Base-by-base conservation (phyloP, 805 yeast species). In the Hanseniaspora clermontiae region DNA sequence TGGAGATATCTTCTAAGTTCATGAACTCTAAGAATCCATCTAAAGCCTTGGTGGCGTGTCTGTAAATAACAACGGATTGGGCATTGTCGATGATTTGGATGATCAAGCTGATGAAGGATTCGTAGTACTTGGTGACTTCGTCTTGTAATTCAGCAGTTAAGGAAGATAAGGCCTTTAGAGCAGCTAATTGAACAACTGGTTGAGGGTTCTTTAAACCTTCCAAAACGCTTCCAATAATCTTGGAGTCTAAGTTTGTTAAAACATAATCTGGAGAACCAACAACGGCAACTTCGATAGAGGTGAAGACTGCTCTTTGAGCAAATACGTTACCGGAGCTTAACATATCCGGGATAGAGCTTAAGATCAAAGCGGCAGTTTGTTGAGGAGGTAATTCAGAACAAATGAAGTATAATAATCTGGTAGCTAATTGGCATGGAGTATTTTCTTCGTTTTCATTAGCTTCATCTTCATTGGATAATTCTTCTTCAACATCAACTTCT, bases 241-340 rank as follows among this genome's bases (percentile, higher is more conserved):
- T 82, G 31, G 53, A 15, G 59, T 79, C 78, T 59, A 90, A 72
- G 66, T 89, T 91, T 49, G 84, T 77, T 49, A 89, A 78, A 64
- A 86, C 78, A 70, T 77, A 91, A 66, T 93, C 99, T 60, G 97
- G 97, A 43, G 97, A 91, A 68, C 97, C 98, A 60, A 85, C 79
- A 48, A 86, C 86, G 53, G 91, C 81, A 57, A 81, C 87, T 63
- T 95, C 88, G 60, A 93, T 73, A 37, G 95, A 79, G 63, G 87
- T 74, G 53, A 89, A 75, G 56, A 85, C 93, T 59, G 95, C 96
- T 73, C 96, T 82, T 74, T 95, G 82, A 72, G 85, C 88, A 61
- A 79, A 83, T 60, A 77, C 76, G 67, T 87, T 81, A n/a, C 79
- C 61, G 17, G 90, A 78, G 50, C 79, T 71, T 59, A 83, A 68